Evolutionary conservation across 2,329 filamentous ascomycete genomes (phyloP).

Genomic region (Alternaria longipes): DNA sequence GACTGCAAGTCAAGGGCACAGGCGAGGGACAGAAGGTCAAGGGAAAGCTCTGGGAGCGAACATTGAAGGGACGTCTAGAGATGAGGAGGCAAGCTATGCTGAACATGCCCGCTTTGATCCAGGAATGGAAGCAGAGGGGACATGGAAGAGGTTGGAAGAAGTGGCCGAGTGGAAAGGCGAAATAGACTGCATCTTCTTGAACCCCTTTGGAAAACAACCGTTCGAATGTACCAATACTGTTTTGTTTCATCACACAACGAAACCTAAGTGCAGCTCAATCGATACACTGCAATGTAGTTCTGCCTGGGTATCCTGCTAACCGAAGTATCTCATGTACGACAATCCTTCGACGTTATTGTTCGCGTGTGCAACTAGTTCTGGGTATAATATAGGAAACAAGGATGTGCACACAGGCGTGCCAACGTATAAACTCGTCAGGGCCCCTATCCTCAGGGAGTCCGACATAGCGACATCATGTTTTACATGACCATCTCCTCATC

Average conservation of each 20-base stretch:
- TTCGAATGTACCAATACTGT: conserved; percentile 7
- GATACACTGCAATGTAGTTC: not conserved
- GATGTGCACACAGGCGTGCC: not conserved
- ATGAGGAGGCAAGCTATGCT: conserved; percentile 91
- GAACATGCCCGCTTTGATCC: conserved; percentile 91
- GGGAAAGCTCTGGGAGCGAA: conserved; percentile 92
- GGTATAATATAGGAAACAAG: conserved; percentile 10
- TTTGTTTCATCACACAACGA: not conserved
- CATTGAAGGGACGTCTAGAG: conserved; percentile 83
- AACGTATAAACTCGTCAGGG: not conserved
- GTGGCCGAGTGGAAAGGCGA: conserved; percentile 64
- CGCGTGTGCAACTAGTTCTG: conserved; percentile 4
- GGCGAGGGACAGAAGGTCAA: conserved; percentile 93
- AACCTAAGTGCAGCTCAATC: not conserved
- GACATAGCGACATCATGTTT: conserved; percentile 5
- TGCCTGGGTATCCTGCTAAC: conserved; percentile 12
- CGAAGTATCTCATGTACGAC: conserved; percentile 7
- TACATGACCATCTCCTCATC: conserved; percentile 56
- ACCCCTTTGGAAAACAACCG: not conserved
- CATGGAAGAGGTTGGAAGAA: conserved; percentile 79
- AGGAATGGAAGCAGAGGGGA: conserved; percentile 84
- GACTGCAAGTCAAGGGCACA: conserved; percentile 87
- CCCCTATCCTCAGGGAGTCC: not conserved
- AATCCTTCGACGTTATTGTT: not conserved
- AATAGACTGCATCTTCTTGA: conserved; percentile 13